A percentile compares a stretch with the other conserved stretches of the same genome.
Evolutionary conservation across 176 grass and related monocot genomes (phyloP).

Genomic region (Tillandsia leiboldiana): DNA sequence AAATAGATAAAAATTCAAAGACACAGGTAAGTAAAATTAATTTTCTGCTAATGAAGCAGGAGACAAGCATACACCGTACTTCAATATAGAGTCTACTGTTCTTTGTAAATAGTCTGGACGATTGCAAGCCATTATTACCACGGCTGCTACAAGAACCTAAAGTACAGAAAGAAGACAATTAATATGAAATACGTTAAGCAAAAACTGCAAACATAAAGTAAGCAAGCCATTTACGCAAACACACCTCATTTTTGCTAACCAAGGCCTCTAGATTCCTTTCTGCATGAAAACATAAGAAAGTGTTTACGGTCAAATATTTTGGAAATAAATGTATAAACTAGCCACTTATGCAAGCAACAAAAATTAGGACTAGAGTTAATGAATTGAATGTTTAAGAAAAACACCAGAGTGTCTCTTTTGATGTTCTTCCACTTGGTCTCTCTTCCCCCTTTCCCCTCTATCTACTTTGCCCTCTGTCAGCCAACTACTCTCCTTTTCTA

Average conservation of each 20-base stretch:
- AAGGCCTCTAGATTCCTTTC: constrained; percentile 58
- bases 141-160: constrained; percentile 77
- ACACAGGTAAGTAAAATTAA: neutral
- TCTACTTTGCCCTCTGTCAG: too few species aligned
- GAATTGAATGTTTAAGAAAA: neutral
- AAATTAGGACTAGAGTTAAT: neutral
- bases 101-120: constrained; percentile 86
- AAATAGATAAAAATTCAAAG: constrained; percentile 6
- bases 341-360: neutral
- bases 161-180: constrained; percentile 22
- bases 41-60: neutral
- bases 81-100: constrained; percentile 92
- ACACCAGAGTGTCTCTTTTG: too few species aligned
- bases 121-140: constrained; percentile 99
- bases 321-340: too few species aligned
- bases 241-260: constrained; percentile 51
- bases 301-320: neutral
- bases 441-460: too few species aligned
- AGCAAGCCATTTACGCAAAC: constrained; percentile 7
- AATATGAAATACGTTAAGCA: constrained; percentile 2
- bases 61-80: constrained; percentile 30
- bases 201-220: constrained; percentile 8
- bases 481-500: too few species aligned
- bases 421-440: too few species aligned
- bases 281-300: constrained; percentile 21